Conservation (phyloP, 257 asterid species). For the Solanum virginianum region DNA sequence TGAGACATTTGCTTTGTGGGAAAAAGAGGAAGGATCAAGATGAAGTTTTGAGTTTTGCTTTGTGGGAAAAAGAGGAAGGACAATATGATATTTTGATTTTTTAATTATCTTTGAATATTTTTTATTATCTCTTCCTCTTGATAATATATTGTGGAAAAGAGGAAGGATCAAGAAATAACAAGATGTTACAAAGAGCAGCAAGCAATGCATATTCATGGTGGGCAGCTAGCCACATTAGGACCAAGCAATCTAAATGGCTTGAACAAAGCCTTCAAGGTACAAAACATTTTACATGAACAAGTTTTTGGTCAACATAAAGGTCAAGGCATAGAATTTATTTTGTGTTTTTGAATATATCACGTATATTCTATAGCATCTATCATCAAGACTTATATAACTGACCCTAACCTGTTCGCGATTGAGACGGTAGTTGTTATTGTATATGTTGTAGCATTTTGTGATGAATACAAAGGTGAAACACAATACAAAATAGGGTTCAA, state of each 20-base stretch:
- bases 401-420: neutral
- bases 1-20: neutral
- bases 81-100: neutral
- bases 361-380: neutral
- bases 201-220: slow-evolving; percentile 42
- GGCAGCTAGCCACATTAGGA: slow-evolving; percentile 36
- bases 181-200: slow-evolving; percentile 30
- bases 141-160: neutral
- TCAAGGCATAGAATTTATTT: neutral
- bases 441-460: neutral
- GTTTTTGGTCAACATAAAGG: neutral
- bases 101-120: neutral
- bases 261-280: slow-evolving; percentile 35
- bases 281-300: neutral
- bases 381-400: neutral
- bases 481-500: neutral
- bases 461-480: neutral
- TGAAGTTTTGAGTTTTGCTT: neutral
- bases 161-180: neutral
- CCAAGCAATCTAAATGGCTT: slow-evolving; percentile 38
- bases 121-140: neutral
- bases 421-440: neutral
- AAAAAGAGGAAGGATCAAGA: neutral
- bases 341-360: neutral
- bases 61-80: neutral